Base-by-base conservation (phyloP, 2,329 filamentous ascomycete species). In the Zarea fungicola region DNA sequence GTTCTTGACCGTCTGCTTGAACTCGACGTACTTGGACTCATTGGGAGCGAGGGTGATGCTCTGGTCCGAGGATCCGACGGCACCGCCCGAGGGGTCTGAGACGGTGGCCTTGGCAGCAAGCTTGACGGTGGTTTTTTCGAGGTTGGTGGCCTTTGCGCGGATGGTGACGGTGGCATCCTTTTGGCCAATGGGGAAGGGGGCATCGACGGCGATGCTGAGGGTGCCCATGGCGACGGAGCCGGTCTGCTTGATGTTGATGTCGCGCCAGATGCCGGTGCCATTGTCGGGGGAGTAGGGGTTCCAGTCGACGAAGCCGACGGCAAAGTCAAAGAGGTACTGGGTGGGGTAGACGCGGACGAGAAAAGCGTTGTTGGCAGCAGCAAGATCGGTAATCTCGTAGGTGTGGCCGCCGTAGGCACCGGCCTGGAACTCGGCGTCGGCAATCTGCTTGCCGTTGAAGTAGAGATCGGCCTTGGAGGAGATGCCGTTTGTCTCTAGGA, bases 251-350 rank as follows among this genome's bases (percentile, higher is more conserved):
- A 84, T 47, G 28, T 73, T 70, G 1, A 84, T 66, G 35, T 83
- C 67, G 5, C 81, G 70, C 81, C 81, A 85, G 8, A 85, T 66
- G 0, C 81, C 81, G 0, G 79, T 82, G 3, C 80, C 80, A 40
- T 83, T 83, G 58, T 84, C 81, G 0, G 77, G 72, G 0, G 80
- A 78, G 47, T 76, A 75, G 0, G 78, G 78, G 48, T 83, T 83
- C 80, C 80, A 83, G 55, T 83, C 80, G 1, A 80, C 73, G 48
- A 81, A 84, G 0, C 78, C 78, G 9, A 81, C 62, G 0, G 75
- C 79, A 45, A 84, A 73, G 52, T 84, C 79, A 21, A 74, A 70
- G 14, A 76, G 69, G 58, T 83, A 83, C 53, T 80, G 68, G 0
- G 80, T 83, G 0, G 80, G 80, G 53, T 82, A 72, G 0, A 72